These are phyloP conservation scores for Globisporangium alternatum DNA, from an alignment of 352 stramenopile genomes.

Conservation along the genomic window DNA sequence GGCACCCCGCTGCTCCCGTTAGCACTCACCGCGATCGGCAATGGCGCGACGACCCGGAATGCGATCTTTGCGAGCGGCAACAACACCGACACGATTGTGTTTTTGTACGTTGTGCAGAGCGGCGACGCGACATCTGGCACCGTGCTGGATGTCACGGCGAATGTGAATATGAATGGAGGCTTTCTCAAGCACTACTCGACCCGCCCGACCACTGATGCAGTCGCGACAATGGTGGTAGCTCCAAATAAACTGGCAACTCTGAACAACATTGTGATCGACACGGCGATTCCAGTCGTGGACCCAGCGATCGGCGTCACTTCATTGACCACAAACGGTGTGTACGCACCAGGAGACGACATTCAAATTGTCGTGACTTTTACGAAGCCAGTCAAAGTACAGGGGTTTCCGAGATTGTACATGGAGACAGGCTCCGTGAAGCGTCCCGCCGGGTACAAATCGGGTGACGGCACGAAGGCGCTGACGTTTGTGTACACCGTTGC, in stretches of 20 bases:
- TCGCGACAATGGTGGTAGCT: slow-evolving; percentile 41
- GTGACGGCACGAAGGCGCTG: slow-evolving; percentile 55
- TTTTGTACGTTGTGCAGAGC: slow-evolving; percentile 64
- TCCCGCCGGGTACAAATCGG: slow-evolving; percentile 57
- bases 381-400: slow-evolving; percentile 62
- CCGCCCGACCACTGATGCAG: slow-evolving; percentile 55
- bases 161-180: slow-evolving; percentile 55
- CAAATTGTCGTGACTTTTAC: slow-evolving; percentile 71
- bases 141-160: slow-evolving; percentile 48
- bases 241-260: slow-evolving; percentile 44
- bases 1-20: slow-evolving; percentile 51
- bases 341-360: slow-evolving; percentile 67
- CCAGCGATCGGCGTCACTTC: slow-evolving; percentile 51
- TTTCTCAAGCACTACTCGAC: slow-evolving; percentile 76
- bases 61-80: slow-evolving; percentile 59
- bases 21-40: slow-evolving; percentile 39
- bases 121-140: slow-evolving; percentile 39
- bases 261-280: slow-evolving; percentile 72
- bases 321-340: slow-evolving; percentile 46
- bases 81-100: slow-evolving; percentile 63
- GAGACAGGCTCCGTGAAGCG: slow-evolving; percentile 71
- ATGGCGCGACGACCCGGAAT: slow-evolving; percentile 27
- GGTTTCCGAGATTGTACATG: slow-evolving; percentile 67
- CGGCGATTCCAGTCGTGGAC: slow-evolving; percentile 51
- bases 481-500: slow-evolving; percentile 75